Percentiles rank a stretch among this genome's conserved stretches.
Evolutionary conservation across 1,139 yeast species (phyloP).

Genomic region (Scheffersomyces cryptocercus): DNA sequence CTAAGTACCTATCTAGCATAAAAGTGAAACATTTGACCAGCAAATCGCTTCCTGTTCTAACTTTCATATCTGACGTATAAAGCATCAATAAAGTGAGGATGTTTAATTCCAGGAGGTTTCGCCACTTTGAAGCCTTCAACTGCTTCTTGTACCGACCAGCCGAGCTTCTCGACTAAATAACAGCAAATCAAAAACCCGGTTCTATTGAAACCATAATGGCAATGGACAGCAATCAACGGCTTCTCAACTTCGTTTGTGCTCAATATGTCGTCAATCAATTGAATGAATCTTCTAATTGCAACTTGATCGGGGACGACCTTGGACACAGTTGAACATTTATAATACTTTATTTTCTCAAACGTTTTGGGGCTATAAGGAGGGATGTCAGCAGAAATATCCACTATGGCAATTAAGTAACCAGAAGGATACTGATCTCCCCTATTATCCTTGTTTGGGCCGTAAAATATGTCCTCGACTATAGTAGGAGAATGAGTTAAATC

Average conservation of each 20-base stretch:
- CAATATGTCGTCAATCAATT: conserved; percentile 53
- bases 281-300: conserved; percentile 59
- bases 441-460: conserved; percentile 30
- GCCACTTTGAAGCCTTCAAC: conserved; percentile 59
- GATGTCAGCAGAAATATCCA: conserved; percentile 74
- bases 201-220: conserved; percentile 81
- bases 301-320: conserved; percentile 71
- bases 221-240: conserved; percentile 65
- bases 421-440: conserved; percentile 12
- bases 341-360: conserved; percentile 54
- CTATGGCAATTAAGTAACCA: conserved; percentile 54
- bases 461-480: conserved; percentile 48
- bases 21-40: too few species aligned
- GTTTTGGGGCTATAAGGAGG: conserved; percentile 72
- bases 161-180: conserved; percentile 61
- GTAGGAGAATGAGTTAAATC: conserved; percentile 63
- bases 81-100: conserved; percentile 76
- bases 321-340: conserved; percentile 77
- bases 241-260: conserved; percentile 16
- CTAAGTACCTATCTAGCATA: too few species aligned
- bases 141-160: conserved; percentile 65
- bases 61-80: conserved; percentile 63
- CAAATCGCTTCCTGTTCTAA: not conserved
- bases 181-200: conserved; percentile 77
- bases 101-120: conserved; percentile 73